Conservation (phyloP, 139 green algal genomes). For the Picochlorum sp. region DNA sequence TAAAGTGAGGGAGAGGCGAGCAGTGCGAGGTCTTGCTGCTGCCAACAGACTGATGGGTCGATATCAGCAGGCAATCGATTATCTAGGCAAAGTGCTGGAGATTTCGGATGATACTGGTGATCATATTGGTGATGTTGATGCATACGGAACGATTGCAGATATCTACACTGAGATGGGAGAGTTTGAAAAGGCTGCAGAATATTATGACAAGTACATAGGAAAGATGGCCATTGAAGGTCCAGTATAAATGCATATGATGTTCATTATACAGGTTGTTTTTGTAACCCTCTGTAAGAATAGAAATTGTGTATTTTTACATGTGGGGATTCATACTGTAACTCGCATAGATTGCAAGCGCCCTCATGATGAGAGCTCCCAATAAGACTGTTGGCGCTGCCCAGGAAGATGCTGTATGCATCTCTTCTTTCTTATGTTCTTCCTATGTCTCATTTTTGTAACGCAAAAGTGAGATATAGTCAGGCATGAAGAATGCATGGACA, state of each 20-base stretch:
- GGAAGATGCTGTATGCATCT: not conserved
- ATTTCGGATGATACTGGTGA: constrained; percentile 70
- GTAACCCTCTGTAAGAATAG: not conserved
- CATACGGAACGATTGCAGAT: constrained; percentile 88
- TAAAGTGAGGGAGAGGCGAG: constrained; percentile 72
- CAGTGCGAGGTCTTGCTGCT: constrained; percentile 76
- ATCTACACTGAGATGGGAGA: constrained; percentile 87
- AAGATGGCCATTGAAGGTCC: constrained; percentile 57
- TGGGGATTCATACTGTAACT: constrained; percentile 4
- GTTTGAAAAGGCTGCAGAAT: constrained; percentile 80
- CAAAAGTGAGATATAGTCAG: not conserved
- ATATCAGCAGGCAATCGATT: constrained; percentile 67
- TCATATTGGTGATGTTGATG: constrained; percentile 69
- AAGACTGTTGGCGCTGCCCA: constrained; percentile 9
- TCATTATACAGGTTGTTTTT: constrained; percentile 5
- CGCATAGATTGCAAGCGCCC: constrained; percentile 10
- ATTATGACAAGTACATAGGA: constrained; percentile 81
- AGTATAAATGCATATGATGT: constrained; percentile 28
- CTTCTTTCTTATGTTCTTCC: too few relatives aligned
- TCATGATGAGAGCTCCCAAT: constrained; percentile 11
- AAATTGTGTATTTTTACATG: constrained; percentile 1
- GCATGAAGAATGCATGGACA: not conserved
- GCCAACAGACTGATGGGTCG: constrained; percentile 57
- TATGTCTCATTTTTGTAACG: too few relatives aligned
- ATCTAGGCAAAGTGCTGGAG: constrained; percentile 78